A percentile compares a stretch with the other conserved stretches of the same genome.
Evolutionary conservation across 2,329 filamentous ascomycete species (phyloP).

Genomic region (Scedosporium dehoogii): DNA sequence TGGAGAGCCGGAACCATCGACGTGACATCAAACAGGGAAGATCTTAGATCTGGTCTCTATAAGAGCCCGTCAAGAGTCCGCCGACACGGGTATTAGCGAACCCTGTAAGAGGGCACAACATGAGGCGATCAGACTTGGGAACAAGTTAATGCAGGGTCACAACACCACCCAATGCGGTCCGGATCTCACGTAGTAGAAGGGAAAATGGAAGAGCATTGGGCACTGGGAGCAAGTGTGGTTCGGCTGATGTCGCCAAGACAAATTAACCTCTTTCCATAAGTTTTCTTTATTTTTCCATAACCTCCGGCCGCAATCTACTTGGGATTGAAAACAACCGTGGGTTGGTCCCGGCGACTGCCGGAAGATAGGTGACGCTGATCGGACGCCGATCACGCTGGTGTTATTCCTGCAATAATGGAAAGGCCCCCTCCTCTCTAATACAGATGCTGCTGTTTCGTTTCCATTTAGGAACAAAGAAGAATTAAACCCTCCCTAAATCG

Average conservation of each 20-base stretch:
- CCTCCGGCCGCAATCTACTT: background rate
- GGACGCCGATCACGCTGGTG: constrained; percentile 1
- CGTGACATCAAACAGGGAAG: background rate
- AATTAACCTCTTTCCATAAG: background rate
- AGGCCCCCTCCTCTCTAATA: background rate
- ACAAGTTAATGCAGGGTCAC: background rate
- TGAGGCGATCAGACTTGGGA: background rate
- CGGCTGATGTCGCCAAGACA: background rate
- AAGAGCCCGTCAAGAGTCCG: background rate
- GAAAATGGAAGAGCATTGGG: background rate
- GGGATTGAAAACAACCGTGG: background rate
- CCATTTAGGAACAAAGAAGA: background rate
- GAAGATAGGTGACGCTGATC: background rate
- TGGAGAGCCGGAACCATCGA: background rate
- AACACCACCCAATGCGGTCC: background rate
- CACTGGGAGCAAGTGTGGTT: background rate
- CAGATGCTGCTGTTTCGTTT: background rate
- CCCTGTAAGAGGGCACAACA: background rate
- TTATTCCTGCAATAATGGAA: background rate
- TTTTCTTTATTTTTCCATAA: background rate
- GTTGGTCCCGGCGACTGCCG: background rate
- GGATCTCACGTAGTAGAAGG: background rate
- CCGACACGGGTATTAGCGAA: background rate
- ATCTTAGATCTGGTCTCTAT: background rate
- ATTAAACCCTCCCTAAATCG: background rate